Percentiles rank a stretch among this genome's conserved stretches.
phyloP scores from a whole-genome alignment of 2,329 filamentous ascomycete species.

The Capronia americana region DNA sequence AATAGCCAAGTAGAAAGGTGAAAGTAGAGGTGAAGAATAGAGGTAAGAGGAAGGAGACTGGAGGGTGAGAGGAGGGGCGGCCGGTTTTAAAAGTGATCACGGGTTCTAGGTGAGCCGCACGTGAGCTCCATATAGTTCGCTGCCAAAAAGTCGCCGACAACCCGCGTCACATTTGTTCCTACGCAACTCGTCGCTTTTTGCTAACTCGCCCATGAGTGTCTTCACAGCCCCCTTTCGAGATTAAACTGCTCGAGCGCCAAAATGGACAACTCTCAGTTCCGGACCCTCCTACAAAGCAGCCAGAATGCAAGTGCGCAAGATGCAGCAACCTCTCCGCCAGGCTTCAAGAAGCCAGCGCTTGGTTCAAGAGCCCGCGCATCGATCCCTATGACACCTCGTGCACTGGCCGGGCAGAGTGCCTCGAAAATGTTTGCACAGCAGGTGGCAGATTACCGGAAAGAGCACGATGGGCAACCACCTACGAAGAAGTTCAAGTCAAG shows the following conservation, averaged over 20 bases:
- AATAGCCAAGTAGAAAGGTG: no score
- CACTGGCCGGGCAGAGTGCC: constrained; percentile 49
- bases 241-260: neutral
- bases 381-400: constrained; percentile 92
- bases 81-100: no score
- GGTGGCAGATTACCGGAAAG: constrained; percentile 74
- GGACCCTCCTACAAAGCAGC: constrained; percentile 68
- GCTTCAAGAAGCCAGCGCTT: constrained; percentile 61
- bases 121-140: no score
- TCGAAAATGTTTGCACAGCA: constrained; percentile 84
- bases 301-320: constrained; percentile 11
- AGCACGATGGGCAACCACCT: constrained; percentile 57
- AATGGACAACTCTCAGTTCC: constrained; percentile 98
- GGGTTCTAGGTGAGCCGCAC: no score
- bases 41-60: no score
- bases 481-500: constrained; percentile 76
- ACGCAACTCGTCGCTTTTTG: neutral
- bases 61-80: no score
- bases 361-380: constrained; percentile 79
- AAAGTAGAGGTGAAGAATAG: no score
- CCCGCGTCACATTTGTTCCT: neutral
- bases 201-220: neutral
- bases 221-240: neutral
- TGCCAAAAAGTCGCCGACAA: neutral
- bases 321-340: constrained; percentile 52